phyloP scores from a whole-genome alignment of 108 stramenopile genomes.

The Craspedostauros australis region DNA sequence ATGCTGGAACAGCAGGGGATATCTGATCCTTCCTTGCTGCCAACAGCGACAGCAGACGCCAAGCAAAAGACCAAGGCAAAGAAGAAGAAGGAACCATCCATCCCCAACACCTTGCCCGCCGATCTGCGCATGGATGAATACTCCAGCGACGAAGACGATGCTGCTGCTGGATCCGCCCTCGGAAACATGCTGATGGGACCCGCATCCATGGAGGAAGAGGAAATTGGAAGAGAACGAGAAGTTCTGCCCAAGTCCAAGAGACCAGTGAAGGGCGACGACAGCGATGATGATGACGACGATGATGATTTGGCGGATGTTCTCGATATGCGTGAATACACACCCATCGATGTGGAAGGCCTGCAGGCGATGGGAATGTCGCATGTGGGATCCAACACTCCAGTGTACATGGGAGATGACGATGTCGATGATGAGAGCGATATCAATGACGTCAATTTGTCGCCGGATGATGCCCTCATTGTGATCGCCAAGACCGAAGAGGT shows the following conservation, averaged over 20 bases:
- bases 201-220: conserved; percentile 8
- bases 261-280: conserved; percentile 11
- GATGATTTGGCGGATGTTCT: conserved; percentile 78
- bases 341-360: conserved; percentile 73
- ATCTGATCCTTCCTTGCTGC: neutral
- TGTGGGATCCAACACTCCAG: conserved; percentile 24
- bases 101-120: conserved; percentile 56
- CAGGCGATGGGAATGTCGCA: conserved; percentile 68
- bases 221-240: conserved; percentile 16
- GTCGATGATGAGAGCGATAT: conserved; percentile 76
- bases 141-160: conserved; percentile 79
- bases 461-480: conserved; percentile 72
- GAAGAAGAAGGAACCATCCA: conserved; percentile 24
- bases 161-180: conserved; percentile 30
- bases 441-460: conserved; percentile 62
- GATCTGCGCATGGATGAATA: conserved; percentile 92
- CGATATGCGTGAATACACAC: conserved; percentile 82
- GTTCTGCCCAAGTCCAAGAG: conserved; percentile 10
- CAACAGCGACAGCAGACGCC: conserved; percentile 2
- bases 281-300: conserved; percentile 59
- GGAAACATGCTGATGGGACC: conserved; percentile 70
- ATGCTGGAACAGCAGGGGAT: conserved; percentile 30
- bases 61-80: conserved; percentile 12
- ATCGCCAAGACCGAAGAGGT: conserved; percentile 85
- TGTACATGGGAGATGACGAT: conserved; percentile 49